Conservation (phyloP, 176 grass and related monocot species). For the Raddia guianensis region DNA sequence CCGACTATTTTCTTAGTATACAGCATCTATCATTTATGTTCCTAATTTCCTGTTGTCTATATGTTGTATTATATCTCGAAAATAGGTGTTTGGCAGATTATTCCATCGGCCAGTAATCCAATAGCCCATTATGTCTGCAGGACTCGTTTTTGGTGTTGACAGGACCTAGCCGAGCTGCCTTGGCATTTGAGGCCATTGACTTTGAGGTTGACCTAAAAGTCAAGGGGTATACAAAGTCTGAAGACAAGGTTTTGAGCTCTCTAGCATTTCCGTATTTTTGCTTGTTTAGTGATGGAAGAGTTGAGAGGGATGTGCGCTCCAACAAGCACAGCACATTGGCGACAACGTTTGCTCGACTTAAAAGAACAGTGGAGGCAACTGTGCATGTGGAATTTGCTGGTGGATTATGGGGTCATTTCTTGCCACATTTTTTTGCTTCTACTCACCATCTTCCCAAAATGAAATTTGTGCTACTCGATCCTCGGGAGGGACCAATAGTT, state of each 20-base stretch:
- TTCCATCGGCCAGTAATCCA: too few relatives aligned
- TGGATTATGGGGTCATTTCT: neutral
- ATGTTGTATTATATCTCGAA: too few relatives aligned
- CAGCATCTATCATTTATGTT: too few relatives aligned
- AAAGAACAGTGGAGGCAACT: constrained; percentile 5
- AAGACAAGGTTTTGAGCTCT: neutral
- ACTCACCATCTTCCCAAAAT: neutral
- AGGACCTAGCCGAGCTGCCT: neutral
- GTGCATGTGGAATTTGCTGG: neutral
- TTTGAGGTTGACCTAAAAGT: constrained; percentile 8
- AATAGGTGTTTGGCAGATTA: too few relatives aligned
- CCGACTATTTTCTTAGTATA: too few relatives aligned
- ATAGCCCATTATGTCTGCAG: neutral
- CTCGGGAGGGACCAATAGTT: neutral
- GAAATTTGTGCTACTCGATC: neutral
- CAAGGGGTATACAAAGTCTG: neutral
- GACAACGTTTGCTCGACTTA: neutral
- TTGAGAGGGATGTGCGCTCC: neutral
- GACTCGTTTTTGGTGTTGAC: constrained; percentile 1
- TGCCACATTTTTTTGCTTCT: neutral
- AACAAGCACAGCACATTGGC: neutral
- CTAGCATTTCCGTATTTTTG: neutral
- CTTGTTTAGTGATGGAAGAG: neutral
- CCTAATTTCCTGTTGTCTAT: too few relatives aligned
- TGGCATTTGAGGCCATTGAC: neutral